Percentiles rank a stretch among this genome's conserved stretches.
phyloP scores from a whole-genome alignment of 176 grass and related monocot genomes.

The Bothriochloa decipiens region DNA sequence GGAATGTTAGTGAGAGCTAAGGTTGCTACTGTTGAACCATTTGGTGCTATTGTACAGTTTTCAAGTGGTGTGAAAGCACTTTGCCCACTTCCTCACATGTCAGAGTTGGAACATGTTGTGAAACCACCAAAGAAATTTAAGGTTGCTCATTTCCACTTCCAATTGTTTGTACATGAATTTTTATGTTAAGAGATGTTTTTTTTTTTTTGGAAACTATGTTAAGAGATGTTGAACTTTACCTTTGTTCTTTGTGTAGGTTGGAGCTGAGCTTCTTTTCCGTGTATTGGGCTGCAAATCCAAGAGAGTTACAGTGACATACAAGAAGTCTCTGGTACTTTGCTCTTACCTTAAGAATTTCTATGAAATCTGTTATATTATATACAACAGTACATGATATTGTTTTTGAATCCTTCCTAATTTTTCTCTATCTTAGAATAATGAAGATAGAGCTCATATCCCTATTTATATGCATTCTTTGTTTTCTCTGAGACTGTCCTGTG shows the following conservation, averaged over 20 bases:
- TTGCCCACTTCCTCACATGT: slow-evolving; percentile 94
- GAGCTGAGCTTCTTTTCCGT: slow-evolving; percentile 84
- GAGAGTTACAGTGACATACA: slow-evolving; percentile 91
- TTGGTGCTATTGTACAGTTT: slow-evolving; percentile 85
- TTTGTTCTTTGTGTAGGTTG: slow-evolving; percentile 59
- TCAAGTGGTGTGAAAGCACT: slow-evolving; percentile 94
- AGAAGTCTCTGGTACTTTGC: slow-evolving; percentile 85
- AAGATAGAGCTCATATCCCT: slow-evolving; percentile 5
- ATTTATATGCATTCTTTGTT: slow-evolving; percentile 22
- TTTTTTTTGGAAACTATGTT: neutral
- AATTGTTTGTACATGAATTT: slow-evolving; percentile 10
- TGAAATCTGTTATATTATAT: slow-evolving; percentile 1
- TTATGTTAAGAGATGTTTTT: neutral
- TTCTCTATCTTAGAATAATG: slow-evolving; percentile 5
- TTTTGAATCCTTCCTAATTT: slow-evolving; percentile 15
- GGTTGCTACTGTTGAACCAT: slow-evolving; percentile 71
- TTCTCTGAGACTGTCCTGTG: neutral
- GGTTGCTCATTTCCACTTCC: slow-evolving; percentile 38
- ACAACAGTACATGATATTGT: neutral
- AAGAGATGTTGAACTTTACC: slow-evolving; percentile 18
- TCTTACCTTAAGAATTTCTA: neutral
- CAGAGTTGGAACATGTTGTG: slow-evolving; percentile 77
- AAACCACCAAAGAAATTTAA: slow-evolving; percentile 98
- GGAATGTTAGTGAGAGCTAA: slow-evolving; percentile 92
- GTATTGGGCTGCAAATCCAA: slow-evolving; percentile 98